Percentiles rank a stretch among this genome's conserved stretches.
These are phyloP conservation scores for Populus hybrid DNA, from an alignment of 441 rosid genomes.

Conservation along the genomic window DNA sequence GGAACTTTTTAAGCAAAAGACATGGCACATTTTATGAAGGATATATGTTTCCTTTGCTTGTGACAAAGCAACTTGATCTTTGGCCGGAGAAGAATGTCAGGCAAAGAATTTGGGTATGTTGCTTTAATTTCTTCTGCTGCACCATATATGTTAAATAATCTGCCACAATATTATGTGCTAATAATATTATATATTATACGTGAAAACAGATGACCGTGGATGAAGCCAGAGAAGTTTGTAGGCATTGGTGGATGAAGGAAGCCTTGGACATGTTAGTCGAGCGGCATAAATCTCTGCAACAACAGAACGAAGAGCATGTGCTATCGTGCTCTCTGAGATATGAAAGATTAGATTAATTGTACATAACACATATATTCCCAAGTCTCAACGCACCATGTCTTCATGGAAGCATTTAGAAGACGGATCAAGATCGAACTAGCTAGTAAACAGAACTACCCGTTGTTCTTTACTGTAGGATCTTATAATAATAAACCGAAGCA, in stretches of 20 bases:
- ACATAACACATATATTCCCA: background rate
- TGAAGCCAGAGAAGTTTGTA: conserved; percentile 77
- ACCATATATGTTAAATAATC: background rate
- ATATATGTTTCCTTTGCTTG: conserved; percentile 85
- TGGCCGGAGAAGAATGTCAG: conserved; percentile 83
- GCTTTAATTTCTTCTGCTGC: too few species aligned
- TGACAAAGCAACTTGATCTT: conserved; percentile 71
- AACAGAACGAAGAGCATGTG: conserved; percentile 20
- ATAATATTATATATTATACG: background rate
- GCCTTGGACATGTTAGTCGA: conserved; percentile 66
- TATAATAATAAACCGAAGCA: background rate
- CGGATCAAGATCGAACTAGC: background rate
- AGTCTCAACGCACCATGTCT: background rate
- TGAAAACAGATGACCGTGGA: conserved; percentile 49
- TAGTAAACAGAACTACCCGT: background rate
- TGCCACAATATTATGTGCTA: background rate
- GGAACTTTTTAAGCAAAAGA: conserved; percentile 88
- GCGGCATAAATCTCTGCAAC: conserved; percentile 31
- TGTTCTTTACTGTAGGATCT: background rate
- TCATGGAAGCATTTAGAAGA: background rate
- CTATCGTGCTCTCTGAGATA: conserved; percentile 4
- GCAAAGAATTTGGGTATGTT: conserved; percentile 70
- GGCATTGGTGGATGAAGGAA: conserved; percentile 98
- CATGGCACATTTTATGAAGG: conserved; percentile 84
- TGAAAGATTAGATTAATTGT: background rate